Conservation (phyloP, 352 stramenopile genomes). For the Globisporangium acanthophoron region DNA sequence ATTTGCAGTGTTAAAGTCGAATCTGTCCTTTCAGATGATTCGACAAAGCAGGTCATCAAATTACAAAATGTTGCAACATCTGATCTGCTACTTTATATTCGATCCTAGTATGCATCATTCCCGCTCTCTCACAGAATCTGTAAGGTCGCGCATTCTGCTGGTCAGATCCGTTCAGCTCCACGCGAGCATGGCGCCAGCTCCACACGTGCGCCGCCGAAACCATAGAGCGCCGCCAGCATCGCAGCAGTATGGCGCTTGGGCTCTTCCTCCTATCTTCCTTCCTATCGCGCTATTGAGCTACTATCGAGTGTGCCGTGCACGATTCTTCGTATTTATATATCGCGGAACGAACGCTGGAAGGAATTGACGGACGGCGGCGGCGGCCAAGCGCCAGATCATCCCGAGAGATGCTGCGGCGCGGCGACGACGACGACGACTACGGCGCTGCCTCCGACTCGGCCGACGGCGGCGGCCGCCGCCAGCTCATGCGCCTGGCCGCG, state of each 20-base stretch:
- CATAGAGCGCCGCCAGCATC: too few species aligned
- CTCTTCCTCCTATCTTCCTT: too few species aligned
- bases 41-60: too few species aligned
- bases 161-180: neutral
- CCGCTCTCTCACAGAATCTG: neutral
- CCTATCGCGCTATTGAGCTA: too few species aligned
- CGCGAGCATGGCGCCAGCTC: neutral
- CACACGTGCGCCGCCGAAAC: neutral
- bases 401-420: neutral
- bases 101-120: too few species aligned
- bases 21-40: too few species aligned
- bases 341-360: neutral
- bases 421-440: neutral
- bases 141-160: neutral
- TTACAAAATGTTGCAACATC: too few species aligned
- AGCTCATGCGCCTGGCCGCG: neutral
- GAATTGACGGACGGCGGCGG: neutral
- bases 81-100: too few species aligned
- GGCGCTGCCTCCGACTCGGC: slow-evolving; percentile 3
- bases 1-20: too few species aligned
- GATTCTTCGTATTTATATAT: too few species aligned
- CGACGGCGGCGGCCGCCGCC: slow-evolving; percentile 7
- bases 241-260: too few species aligned
- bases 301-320: too few species aligned
- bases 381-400: neutral